A percentile compares a stretch with the other conserved stretches of the same genome.
Conservation (phyloP, 108 stramenopile species). For the Nannochloropsis oceanica region DNA sequence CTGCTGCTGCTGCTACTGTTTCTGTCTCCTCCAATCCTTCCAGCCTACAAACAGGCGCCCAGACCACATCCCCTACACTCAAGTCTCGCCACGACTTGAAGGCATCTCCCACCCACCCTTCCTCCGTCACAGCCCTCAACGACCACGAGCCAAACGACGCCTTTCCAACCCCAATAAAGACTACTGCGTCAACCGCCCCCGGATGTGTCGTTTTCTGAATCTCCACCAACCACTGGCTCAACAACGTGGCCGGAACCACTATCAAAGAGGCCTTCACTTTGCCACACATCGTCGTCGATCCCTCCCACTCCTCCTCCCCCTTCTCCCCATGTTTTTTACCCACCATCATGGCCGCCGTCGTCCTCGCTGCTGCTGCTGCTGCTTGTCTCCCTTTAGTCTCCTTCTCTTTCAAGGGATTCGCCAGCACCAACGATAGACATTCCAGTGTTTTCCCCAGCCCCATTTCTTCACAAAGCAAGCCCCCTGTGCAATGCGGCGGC, state of each 20-base stretch:
- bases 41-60: background rate
- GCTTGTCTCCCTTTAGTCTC: background rate
- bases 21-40: background rate
- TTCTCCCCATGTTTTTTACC: background rate
- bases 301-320: background rate
- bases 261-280: constrained; percentile 48
- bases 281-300: background rate
- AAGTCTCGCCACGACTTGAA: background rate
- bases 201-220: background rate
- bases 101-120: background rate
- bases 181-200: background rate
- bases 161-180: background rate
- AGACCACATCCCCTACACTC: background rate
- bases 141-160: background rate
- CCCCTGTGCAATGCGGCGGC: constrained; percentile 44
- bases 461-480: constrained; percentile 45
- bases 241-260: constrained; percentile 51
- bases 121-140: background rate
- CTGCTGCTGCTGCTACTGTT: background rate
- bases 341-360: background rate
- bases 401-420: background rate
- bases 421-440: constrained; percentile 1
- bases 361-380: background rate
- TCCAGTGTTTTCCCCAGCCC: constrained; percentile 50
- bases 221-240: constrained; percentile 46